phyloP scores from a whole-genome alignment of 805 yeast species.

The Candida qinlingensis region DNA sequence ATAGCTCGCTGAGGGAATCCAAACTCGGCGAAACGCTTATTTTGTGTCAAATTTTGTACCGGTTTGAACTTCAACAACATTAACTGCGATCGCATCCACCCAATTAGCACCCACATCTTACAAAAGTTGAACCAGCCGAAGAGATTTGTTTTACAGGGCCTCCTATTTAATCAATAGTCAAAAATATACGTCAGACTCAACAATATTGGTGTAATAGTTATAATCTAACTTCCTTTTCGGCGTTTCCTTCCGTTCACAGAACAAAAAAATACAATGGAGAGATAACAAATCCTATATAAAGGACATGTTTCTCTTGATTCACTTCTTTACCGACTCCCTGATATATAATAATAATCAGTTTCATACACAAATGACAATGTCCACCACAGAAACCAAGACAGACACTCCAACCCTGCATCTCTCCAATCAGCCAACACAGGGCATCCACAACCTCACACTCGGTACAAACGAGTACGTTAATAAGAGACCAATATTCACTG shows the following conservation, averaged over 20 bases:
- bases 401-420: background rate
- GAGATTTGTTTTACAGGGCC: no score
- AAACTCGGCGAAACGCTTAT: no score
- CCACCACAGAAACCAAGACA: slow-evolving; percentile 1
- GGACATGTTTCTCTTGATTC: background rate
- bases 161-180: no score
- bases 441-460: slow-evolving; percentile 56
- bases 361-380: background rate
- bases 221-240: background rate
- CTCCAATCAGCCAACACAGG: slow-evolving; percentile 29
- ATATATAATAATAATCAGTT: no score
- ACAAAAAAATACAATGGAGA: background rate
- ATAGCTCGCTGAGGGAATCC: no score
- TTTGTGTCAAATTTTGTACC: no score
- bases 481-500: slow-evolving; percentile 47
- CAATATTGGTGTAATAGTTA: no score
- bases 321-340: background rate
- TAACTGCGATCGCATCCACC: no score
- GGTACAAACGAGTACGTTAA: slow-evolving; percentile 44
- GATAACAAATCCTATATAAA: background rate
- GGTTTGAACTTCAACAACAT: no score
- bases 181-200: no score
- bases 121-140: no score
- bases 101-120: no score
- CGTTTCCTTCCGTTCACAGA: background rate